These are phyloP conservation scores for Russula griseocarnosa DNA, from an alignment of 768 basidiomycete genomes.

Conservation along the genomic window DNA sequence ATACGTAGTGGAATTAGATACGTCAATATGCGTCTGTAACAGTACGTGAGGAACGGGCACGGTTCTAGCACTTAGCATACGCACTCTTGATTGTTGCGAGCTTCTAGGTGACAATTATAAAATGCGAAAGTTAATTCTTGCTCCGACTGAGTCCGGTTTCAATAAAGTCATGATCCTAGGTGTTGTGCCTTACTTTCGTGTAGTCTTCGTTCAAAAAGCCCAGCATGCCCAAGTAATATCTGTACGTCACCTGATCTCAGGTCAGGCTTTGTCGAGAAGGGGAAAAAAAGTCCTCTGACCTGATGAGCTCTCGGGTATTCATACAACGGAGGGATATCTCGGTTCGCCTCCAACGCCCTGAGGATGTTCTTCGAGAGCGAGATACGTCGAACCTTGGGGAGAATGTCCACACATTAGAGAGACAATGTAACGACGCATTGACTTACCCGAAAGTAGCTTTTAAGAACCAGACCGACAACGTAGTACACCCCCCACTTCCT, in stretches of 20 bases:
- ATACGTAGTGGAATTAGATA: slow-evolving; percentile 89
- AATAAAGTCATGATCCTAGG: background rate
- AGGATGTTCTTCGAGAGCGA: slow-evolving; percentile 89
- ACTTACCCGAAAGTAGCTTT: slow-evolving; percentile 89
- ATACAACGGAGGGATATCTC: slow-evolving; percentile 74
- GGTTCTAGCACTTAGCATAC: slow-evolving; percentile 31
- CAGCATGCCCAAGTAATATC: slow-evolving; percentile 93
- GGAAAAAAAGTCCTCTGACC: slow-evolving; percentile 40
- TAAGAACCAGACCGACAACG: slow-evolving; percentile 84
- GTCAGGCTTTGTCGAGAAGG: slow-evolving; percentile 23
- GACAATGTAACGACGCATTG: background rate
- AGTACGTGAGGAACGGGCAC: slow-evolving; percentile 8
- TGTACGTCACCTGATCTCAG: slow-evolving; percentile 73
- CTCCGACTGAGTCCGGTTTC: slow-evolving; percentile 56
- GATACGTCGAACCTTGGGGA: slow-evolving; percentile 76
- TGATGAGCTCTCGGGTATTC: slow-evolving; percentile 83
- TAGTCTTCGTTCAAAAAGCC: slow-evolving; percentile 93
- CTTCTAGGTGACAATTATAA: slow-evolving; percentile 68
- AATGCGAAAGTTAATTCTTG: slow-evolving; percentile 84
- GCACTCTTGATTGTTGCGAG: slow-evolving; percentile 80
- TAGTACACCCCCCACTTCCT: slow-evolving; percentile 93
- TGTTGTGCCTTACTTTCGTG: slow-evolving; percentile 70
- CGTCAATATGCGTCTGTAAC: slow-evolving; percentile 74
- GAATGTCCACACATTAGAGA: background rate
- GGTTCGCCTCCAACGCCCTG: slow-evolving; percentile 79